A percentile compares a stretch with the other conserved stretches of the same genome.
Conservation (phyloP, 2,329 filamentous ascomycete genomes). For the Rhinocladiella similis region DNA sequence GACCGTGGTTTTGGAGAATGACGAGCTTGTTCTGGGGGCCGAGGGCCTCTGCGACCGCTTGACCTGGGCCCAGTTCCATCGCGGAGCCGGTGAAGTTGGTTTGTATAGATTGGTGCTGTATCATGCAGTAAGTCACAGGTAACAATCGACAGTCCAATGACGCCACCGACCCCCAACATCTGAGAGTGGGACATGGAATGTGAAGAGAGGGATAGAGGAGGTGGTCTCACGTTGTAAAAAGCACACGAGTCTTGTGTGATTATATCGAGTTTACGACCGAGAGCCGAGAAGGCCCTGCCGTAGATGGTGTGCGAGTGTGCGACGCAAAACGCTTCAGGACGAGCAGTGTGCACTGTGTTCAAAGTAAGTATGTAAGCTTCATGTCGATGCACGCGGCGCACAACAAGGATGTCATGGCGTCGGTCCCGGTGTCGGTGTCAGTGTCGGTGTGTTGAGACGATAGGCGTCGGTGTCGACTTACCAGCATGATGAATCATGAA, state of each 20-base stretch:
- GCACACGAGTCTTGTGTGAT: slow-evolving; percentile 48
- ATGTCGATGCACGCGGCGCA: too few species aligned
- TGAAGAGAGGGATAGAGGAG: too few species aligned
- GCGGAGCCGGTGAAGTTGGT: slow-evolving; percentile 20
- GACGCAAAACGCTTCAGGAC: slow-evolving; percentile 56
- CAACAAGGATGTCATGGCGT: too few species aligned
- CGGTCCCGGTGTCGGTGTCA: too few species aligned
- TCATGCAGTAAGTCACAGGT: background rate
- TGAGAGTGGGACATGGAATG: too few species aligned
- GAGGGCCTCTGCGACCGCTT: slow-evolving; percentile 37
- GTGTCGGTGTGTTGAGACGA: too few species aligned
- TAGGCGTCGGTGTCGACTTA: too few species aligned
- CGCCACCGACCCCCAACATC: too few species aligned
- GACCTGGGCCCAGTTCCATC: slow-evolving; percentile 40
- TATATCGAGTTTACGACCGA: slow-evolving; percentile 46
- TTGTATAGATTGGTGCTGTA: background rate
- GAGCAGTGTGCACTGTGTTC: slow-evolving; percentile 50
- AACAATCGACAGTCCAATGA: too few species aligned
- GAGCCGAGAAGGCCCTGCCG: slow-evolving; percentile 45
- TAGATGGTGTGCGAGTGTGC: slow-evolving; percentile 57
- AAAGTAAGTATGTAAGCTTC: too few species aligned
- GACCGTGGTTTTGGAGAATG: slow-evolving; percentile 42
- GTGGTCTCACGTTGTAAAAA: slow-evolving; percentile 41
- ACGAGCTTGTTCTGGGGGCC: slow-evolving; percentile 39
- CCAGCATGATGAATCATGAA: slow-evolving; percentile 49